Base-by-base conservation (phyloP, 257 asterid species). In the Catharanthus roseus region DNA sequence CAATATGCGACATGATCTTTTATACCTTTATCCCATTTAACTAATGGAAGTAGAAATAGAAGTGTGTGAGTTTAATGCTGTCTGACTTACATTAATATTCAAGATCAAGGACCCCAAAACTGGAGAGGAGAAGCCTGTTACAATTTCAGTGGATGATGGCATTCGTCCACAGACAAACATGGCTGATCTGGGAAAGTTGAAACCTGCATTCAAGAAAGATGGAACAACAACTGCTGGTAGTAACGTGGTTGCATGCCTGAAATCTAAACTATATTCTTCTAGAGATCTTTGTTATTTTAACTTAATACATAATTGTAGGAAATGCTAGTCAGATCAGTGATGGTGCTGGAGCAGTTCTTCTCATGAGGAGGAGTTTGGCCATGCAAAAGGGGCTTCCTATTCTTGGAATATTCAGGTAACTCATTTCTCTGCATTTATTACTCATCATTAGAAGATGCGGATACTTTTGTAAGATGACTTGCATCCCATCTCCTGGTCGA, bases 321-420 rank as follows among this genome's bases (percentile, higher is more conserved):
- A 93, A 82, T 80, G 84, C 98, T 36, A 93, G 98, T 70, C 98
- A 93, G 81, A 64, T 93, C 64, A 90, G 93, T 72, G 98, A 93
- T 77, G 98, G 97, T 51, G 98, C 98, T 53, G 98, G 88, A 72
- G 98, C 95, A 73, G 98, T 93, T 72, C 98, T 93, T 72, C 91
- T 93, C 72, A 93, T 90, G 98, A 93, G 83, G 83, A 88, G 98
- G 81, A 90, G 95, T 66, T 56, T 83, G 61, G 98, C 98, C 15
- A 55, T 73, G 75, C 75, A 86, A 66, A 93, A 89, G 82, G 93
- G 97, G 68, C 85, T 93, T 77, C 96, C 93, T 3, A 79, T 93
- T 85, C 92, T 90, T 65, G 98, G 98, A 19, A 75, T 86, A 55
- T 86, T 87, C 87, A 84, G 98, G 98, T 90, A 70, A 54, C 49